Evolutionary conservation across 1,139 yeast species (phyloP).

Genomic region (Torulaspora globosa): DNA sequence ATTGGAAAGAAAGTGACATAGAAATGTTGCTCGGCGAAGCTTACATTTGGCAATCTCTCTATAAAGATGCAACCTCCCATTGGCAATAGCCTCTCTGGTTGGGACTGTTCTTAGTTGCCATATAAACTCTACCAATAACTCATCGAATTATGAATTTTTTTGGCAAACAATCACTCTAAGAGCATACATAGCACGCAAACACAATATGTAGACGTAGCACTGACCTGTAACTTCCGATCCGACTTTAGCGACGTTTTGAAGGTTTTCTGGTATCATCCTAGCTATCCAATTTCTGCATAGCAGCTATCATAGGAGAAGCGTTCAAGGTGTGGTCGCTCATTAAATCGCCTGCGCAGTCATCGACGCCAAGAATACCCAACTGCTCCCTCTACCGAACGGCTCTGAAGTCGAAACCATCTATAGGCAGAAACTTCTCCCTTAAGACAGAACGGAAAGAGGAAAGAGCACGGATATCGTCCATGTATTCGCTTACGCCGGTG

Average conservation of each 20-base stretch:
- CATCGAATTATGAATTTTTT: slow-evolving; percentile 5
- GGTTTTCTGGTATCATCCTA: background rate
- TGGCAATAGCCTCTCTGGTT: slow-evolving; percentile 36
- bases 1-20: slow-evolving; percentile 86
- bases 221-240: background rate
- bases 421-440: background rate
- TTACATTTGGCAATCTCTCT: slow-evolving; percentile 90
- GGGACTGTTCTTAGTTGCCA: background rate
- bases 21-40: slow-evolving; percentile 94
- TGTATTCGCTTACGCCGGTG: slow-evolving; percentile 39
- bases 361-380: slow-evolving; percentile 6
- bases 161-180: background rate
- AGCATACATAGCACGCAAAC: background rate
- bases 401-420: slow-evolving; percentile 1
- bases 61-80: slow-evolving; percentile 84
- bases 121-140: no score
- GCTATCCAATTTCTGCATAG: background rate
- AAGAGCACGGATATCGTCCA: slow-evolving; percentile 21
- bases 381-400: background rate
- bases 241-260: background rate
- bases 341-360: slow-evolving; percentile 2
- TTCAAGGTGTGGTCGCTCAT: slow-evolving; percentile 13
- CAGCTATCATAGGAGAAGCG: background rate
- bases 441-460: slow-evolving; percentile 5
- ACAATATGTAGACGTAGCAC: background rate